Conservation (phyloP, 225 moss, liverwort and hornwort genomes). For the Pleurozium schreberi region DNA sequence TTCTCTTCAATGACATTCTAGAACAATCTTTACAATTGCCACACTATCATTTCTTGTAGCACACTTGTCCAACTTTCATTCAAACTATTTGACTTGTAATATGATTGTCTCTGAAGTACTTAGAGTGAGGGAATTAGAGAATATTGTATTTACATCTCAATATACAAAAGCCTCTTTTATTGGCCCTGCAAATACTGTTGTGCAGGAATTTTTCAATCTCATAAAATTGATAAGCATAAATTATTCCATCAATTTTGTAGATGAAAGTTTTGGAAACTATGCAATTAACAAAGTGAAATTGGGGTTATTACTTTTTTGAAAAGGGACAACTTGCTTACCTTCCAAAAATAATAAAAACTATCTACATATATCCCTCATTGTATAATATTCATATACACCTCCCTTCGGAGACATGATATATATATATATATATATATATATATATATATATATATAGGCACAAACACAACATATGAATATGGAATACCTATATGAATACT, state of each 20-base stretch:
- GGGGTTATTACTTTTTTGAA: not conserved
- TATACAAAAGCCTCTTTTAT: not conserved
- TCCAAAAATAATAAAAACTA: not conserved
- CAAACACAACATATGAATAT: not conserved
- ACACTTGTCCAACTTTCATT: not conserved
- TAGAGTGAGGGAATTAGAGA: not conserved
- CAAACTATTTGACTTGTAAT: not conserved
- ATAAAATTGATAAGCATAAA: not conserved
- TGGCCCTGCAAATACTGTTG: accelerated
- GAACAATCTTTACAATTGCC: not conserved
- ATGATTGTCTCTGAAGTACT: not conserved
- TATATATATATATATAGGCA: not conserved
- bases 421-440: not conserved
- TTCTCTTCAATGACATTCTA: not conserved
- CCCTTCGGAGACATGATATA: accelerated
- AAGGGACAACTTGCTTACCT: accelerated
- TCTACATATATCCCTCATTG: accelerated
- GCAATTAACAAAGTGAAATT: not conserved
- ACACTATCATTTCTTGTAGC: not conserved
- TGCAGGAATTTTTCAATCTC: not conserved
- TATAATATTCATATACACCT: no score
- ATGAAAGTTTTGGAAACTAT: not conserved
- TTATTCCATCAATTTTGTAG: not conserved
- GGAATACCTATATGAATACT: not conserved
- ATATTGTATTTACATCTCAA: not conserved